Conservation (phyloP, 106 monocot species). For the Acanthochlamys bracteata region DNA sequence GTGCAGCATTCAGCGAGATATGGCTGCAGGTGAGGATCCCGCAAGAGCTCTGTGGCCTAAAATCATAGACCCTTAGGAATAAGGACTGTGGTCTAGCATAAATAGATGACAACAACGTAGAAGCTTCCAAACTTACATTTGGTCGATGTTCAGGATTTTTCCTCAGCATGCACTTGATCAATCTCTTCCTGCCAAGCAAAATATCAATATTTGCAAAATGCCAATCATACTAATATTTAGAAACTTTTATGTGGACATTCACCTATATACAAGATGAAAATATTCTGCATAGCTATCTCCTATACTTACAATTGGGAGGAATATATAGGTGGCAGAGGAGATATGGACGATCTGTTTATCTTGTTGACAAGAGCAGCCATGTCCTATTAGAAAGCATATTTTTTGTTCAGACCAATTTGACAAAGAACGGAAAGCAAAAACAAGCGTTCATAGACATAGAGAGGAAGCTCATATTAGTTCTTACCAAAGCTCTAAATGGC, state of each 20-base stretch:
- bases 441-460: no score
- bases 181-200: slow-evolving; percentile 44
- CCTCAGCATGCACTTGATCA: slow-evolving; percentile 86
- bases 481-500: slow-evolving; percentile 58
- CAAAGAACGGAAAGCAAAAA: background rate
- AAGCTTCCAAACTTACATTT: slow-evolving; percentile 37
- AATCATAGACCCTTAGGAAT: background rate
- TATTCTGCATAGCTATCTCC: no score
- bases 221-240: no score
- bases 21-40: slow-evolving; percentile 47
- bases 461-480: no score
- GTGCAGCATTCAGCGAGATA: slow-evolving; percentile 65
- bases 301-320: slow-evolving; percentile 60
- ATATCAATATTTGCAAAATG: no score
- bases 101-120: background rate
- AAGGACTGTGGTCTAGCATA: no score
- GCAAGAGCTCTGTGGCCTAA: slow-evolving; percentile 69
- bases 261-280: no score
- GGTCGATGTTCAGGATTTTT: slow-evolving; percentile 96
- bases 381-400: slow-evolving; percentile 37
- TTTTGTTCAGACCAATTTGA: no score
- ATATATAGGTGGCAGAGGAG: slow-evolving; percentile 69
- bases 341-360: slow-evolving; percentile 74
- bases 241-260: no score
- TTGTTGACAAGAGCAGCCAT: slow-evolving; percentile 77